These are phyloP conservation scores for Rhodamnia rubescens DNA, from an alignment of 345 rosid species.

Conservation along the genomic window DNA sequence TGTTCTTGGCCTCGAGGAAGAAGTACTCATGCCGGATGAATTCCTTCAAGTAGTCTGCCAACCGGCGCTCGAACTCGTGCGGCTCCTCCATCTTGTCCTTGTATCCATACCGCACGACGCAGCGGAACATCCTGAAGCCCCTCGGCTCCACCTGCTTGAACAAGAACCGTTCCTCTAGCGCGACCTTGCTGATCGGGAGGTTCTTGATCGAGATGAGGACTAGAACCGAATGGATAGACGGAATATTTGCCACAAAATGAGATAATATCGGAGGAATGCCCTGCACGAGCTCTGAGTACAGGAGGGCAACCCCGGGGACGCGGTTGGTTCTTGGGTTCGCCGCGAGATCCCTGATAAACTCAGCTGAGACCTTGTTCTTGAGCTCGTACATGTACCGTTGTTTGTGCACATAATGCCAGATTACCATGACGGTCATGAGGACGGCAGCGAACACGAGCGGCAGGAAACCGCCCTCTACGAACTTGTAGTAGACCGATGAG, in stretches of 20 bases:
- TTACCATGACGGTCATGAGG: constrained; percentile 38
- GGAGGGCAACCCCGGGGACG: constrained; percentile 54
- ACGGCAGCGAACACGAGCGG: constrained; percentile 30
- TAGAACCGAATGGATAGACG: constrained; percentile 87
- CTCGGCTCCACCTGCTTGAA: constrained; percentile 78
- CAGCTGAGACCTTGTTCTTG: constrained; percentile 42
- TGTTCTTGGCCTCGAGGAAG: neutral
- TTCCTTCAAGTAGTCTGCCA: constrained; percentile 84
- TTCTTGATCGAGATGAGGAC: constrained; percentile 81
- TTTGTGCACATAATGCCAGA: constrained; percentile 55
- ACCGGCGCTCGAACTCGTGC: constrained; percentile 66
- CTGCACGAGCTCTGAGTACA: constrained; percentile 69
- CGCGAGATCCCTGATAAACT: constrained; percentile 24
- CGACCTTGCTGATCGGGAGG: constrained; percentile 85
- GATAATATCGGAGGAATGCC: constrained; percentile 68
- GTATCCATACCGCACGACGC: constrained; percentile 90
- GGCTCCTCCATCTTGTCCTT: constrained; percentile 86
- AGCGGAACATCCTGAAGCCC: constrained; percentile 77
- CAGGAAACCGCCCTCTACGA: constrained; percentile 46
- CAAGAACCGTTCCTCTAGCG: constrained; percentile 80
- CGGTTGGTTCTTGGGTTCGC: constrained; percentile 25
- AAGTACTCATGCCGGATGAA: constrained; percentile 55
- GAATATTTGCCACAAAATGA: constrained; percentile 66
- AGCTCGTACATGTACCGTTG: constrained; percentile 41
- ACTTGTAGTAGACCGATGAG: constrained; percentile 46